These are phyloP conservation scores for Fusarium armeniacum DNA, from an alignment of 2,329 filamentous ascomycete species.

Conservation along the genomic window DNA sequence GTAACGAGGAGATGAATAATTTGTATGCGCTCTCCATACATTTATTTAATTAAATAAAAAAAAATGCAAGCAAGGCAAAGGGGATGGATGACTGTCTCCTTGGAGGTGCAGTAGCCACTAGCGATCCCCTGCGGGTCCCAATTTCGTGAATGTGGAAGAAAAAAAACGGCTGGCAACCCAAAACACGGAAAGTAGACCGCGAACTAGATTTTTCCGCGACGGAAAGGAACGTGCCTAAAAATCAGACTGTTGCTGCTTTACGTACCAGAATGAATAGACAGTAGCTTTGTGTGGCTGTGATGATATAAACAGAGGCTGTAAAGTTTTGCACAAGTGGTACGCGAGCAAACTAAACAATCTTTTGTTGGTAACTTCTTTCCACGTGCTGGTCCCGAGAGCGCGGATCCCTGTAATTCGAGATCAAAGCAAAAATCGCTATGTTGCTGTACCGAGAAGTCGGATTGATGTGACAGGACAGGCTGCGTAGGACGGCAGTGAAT, in stretches of 20 bases:
- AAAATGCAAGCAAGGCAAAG: slow-evolving; percentile 23
- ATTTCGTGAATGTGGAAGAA: slow-evolving; percentile 37
- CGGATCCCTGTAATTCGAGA: slow-evolving; percentile 45
- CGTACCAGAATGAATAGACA: slow-evolving; percentile 13
- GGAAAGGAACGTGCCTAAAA: slow-evolving; percentile 6
- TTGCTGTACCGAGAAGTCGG: slow-evolving; percentile 24
- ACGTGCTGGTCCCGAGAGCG: slow-evolving; percentile 45
- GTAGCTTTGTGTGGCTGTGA: background rate
- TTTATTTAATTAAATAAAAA: background rate
- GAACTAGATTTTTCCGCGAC: slow-evolving; percentile 10
- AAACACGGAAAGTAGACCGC: slow-evolving; percentile 35
- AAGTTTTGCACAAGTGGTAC: slow-evolving; percentile 24
- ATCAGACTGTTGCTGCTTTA: slow-evolving; percentile 7
- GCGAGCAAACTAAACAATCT: slow-evolving; percentile 16
- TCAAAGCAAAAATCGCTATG: slow-evolving; percentile 33
- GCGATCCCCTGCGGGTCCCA: slow-evolving; percentile 41
- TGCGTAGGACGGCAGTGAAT: slow-evolving; percentile 24
- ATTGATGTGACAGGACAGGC: slow-evolving; percentile 33
- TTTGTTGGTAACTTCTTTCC: slow-evolving; percentile 42
- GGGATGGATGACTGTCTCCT: slow-evolving; percentile 22
- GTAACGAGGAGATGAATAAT: slow-evolving; percentile 23
- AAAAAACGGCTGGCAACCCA: slow-evolving; percentile 21
- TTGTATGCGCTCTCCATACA: slow-evolving; percentile 11
- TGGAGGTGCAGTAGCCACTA: slow-evolving; percentile 35
- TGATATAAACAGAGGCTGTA: slow-evolving; percentile 1